Conservation (phyloP, 345 rosid species). For the Rhizophora apiculata region DNA sequence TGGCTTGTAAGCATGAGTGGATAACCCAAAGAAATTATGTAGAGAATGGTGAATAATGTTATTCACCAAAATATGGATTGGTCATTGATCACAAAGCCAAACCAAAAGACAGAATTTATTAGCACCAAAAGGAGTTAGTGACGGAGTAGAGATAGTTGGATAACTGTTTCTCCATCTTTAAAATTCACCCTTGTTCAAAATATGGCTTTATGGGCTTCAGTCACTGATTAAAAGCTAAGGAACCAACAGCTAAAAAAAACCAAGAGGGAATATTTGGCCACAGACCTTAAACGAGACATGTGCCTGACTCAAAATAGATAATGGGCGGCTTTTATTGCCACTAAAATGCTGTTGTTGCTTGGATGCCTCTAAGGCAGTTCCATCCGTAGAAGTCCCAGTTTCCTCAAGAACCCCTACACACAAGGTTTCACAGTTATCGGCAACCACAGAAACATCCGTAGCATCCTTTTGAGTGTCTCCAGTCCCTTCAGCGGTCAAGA, state of each 20-base stretch:
- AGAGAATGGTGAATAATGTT: neutral
- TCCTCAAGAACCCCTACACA: conserved; percentile 23
- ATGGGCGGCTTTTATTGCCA: conserved; percentile 37
- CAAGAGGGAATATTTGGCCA: conserved; percentile 15
- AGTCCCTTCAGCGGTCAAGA: conserved; percentile 73
- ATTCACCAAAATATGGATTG: neutral
- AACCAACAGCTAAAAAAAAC: neutral
- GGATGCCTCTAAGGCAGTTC: conserved; percentile 27
- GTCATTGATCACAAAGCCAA: conserved; percentile 14
- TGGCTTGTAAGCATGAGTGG: conserved; percentile 15
- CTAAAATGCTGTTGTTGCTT: conserved; percentile 30
- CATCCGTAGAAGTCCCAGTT: conserved; percentile 32
- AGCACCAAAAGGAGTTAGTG: conserved; percentile 3
- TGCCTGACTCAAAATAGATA: conserved; percentile 32
- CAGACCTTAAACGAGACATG: conserved; percentile 68
- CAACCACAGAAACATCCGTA: conserved; percentile 25
- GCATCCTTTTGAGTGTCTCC: conserved; percentile 43
- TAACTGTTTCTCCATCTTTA: neutral
- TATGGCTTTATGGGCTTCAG: neutral
- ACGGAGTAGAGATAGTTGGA: conserved; percentile 5
- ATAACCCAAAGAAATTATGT: conserved; percentile 18
- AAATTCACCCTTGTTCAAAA: neutral
- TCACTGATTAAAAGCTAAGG: neutral
- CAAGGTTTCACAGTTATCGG: conserved; percentile 29
- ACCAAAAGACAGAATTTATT: conserved; percentile 12